These are phyloP conservation scores for Mycena vitilis DNA, from an alignment of 768 basidiomycete species.

Conservation along the genomic window DNA sequence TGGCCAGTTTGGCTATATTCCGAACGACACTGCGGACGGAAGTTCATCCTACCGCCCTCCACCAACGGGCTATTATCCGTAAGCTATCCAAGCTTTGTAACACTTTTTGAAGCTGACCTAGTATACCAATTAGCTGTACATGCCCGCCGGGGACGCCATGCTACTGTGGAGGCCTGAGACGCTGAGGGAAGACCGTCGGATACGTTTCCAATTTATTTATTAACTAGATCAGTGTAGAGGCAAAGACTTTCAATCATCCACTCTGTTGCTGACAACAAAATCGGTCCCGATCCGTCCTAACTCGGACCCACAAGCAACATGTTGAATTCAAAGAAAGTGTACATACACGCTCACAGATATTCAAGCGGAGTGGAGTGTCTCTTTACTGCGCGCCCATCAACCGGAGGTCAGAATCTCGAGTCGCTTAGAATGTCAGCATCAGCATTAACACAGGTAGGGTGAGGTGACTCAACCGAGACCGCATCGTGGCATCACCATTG, in stretches of 20 bases:
- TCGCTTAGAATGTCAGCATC: too few species aligned
- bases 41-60: background rate
- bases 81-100: background rate
- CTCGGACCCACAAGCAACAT: too few species aligned
- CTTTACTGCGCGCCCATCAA: too few species aligned
- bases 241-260: background rate
- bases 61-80: background rate
- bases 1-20: background rate
- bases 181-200: background rate
- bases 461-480: too few species aligned
- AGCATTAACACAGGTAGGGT: too few species aligned
- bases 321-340: too few species aligned
- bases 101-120: background rate
- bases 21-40: background rate
- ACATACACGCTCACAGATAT: too few species aligned
- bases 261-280: too few species aligned
- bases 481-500: too few species aligned
- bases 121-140: background rate
- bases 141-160: background rate
- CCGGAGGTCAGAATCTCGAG: too few species aligned
- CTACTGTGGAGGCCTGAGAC: background rate
- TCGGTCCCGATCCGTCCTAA: too few species aligned
- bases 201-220: background rate
- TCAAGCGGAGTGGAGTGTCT: too few species aligned
- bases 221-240: background rate